Base-by-base conservation (phyloP, 2,329 filamentous ascomycete species). In the Bipolaris oryzae region DNA sequence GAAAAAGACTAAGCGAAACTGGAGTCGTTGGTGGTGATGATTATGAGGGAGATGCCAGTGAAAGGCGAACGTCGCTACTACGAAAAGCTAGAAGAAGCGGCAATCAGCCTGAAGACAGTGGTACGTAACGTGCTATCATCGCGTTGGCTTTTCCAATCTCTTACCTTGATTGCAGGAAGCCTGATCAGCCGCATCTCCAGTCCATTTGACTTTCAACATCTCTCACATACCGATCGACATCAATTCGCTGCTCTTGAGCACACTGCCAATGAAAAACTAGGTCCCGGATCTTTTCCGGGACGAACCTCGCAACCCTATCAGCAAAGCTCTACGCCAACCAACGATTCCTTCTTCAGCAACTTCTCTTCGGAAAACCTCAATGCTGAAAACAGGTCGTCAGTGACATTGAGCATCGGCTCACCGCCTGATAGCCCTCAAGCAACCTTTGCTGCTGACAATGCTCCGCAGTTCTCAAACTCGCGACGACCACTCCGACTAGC, bases 131-230 rank as follows among this genome's bases (percentile, higher is more conserved):
- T 45, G n/a, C 38, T 35, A 35, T 16, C 25, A 18, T 25, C 9
- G 35, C 21, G 10, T 45, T 7, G 25, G 42, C 3, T 11, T n/a
- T 18, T n/a, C n/a, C 23, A 31, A 48, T 37, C 42, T 21, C 53
- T 67, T 44, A 63, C 53, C 60, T 50, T 54, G 11, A 28, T 9
- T 15, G 7, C 50, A 76, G 73, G 59, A 10, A 49, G 62, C 13
- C 63, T 74, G 16, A 75, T 71, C 50, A 62, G 68, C 46, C 70
- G 68, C 55, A 88, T 88, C 50, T 88, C 86, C 0, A 81, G 81
- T 54, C 86, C 86, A 1, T 88, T 86, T 71, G 84, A 86, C 64
- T 88, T 88, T 67, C 84, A 87, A 60, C 86, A 88, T 66, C 73
- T 88, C 50, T 84, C 84, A 34, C 85, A 88, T 67, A 85, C 85